These are phyloP conservation scores for Globisporangium okanoganense DNA, from an alignment of 352 stramenopile species.

Conservation along the genomic window DNA sequence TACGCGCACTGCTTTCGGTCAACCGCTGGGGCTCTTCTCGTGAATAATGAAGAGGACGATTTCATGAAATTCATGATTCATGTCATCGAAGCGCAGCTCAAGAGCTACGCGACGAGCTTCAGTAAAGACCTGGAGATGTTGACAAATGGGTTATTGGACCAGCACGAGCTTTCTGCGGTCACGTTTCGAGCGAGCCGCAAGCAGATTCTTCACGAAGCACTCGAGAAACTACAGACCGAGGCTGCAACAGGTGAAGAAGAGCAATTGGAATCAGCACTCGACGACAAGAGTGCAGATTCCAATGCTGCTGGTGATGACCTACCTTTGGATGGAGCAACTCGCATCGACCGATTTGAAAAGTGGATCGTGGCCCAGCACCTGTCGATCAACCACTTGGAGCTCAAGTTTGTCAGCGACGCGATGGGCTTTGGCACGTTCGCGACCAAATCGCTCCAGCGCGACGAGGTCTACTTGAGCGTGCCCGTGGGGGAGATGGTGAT, in stretches of 20 bases:
- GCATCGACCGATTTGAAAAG: constrained; percentile 28
- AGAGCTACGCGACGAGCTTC: constrained; percentile 36
- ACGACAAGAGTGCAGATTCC: background rate
- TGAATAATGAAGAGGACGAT: constrained; percentile 2
- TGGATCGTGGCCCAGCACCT: constrained; percentile 40
- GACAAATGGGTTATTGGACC: background rate
- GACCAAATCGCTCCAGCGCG: constrained; percentile 37
- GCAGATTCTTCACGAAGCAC: constrained; percentile 33
- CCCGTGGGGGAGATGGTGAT: constrained; percentile 58
- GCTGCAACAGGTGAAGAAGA: background rate
- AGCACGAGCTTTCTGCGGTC: constrained; percentile 21
- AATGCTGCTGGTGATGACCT: no score
- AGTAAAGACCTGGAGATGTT: constrained; percentile 25
- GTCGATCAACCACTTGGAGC: constrained; percentile 50
- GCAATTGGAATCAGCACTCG: background rate
- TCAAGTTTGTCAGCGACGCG: constrained; percentile 39
- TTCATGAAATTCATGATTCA: constrained; percentile 11
- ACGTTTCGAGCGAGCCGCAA: constrained; percentile 53
- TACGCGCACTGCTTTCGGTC: constrained; percentile 37
- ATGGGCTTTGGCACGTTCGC: constrained; percentile 73
- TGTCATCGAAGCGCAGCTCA: constrained; percentile 19
- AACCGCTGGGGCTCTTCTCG: constrained; percentile 2
- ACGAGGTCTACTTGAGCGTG: constrained; percentile 83
- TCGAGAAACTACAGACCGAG: constrained; percentile 12
- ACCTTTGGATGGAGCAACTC: background rate